Conservation (phyloP, 306 rosid genomes). For the Quercus engelmannii region DNA sequence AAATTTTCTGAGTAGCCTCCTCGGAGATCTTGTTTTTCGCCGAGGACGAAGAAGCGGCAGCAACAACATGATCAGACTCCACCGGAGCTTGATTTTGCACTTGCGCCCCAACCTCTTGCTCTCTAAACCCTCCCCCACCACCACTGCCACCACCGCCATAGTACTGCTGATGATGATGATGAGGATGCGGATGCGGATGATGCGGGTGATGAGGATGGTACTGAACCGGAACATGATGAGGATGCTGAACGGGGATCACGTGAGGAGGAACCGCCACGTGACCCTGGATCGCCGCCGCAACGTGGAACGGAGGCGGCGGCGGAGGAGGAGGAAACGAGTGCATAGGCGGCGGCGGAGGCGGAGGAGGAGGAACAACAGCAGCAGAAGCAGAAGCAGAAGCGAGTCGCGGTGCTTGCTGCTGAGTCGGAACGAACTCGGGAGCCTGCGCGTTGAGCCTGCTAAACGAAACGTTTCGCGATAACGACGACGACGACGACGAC, state of each 20-base stretch:
- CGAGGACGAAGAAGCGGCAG: conserved; percentile 15
- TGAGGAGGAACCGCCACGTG: conserved; percentile 41
- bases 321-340: conserved; percentile 40
- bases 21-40: conserved; percentile 60
- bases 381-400: conserved; percentile 42
- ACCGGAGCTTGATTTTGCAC: conserved; percentile 4
- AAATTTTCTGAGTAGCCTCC: conserved; percentile 62
- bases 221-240: conserved; percentile 49
- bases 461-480: conserved; percentile 52
- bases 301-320: conserved; percentile 47
- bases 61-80: conserved; percentile 35
- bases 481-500: conserved; percentile 36
- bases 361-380: conserved; percentile 38
- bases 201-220: conserved; percentile 37
- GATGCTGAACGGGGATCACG: conserved; percentile 37
- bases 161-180: conserved; percentile 36
- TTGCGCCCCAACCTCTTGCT: conserved; percentile 42
- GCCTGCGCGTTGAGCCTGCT: conserved; percentile 95
- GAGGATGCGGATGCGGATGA: conserved; percentile 45
- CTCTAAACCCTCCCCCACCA: conserved; percentile 30
- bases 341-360: too few species aligned
- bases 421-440: conserved; percentile 73
- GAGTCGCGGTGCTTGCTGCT: conserved; percentile 32
- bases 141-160: not conserved
- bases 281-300: conserved; percentile 43